These are phyloP conservation scores for Pseudogymnoascus destructans DNA, from an alignment of 2,329 filamentous ascomycete genomes.

Conservation along the genomic window DNA sequence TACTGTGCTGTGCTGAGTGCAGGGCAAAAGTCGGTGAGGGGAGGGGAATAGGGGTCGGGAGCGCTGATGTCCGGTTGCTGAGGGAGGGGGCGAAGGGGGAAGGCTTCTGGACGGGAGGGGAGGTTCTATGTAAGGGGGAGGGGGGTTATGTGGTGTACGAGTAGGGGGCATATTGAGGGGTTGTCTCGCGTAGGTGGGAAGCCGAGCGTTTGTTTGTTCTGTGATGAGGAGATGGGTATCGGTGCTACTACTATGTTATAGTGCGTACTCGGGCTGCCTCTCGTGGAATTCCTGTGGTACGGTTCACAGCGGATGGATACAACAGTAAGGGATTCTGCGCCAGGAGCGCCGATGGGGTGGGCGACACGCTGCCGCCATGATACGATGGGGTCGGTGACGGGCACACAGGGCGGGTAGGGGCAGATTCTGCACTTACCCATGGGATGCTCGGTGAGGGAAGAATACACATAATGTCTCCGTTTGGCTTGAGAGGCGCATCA, in stretches of 20 bases:
- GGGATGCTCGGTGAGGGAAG: neutral
- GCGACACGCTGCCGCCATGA: constrained; percentile 2
- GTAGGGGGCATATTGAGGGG: neutral
- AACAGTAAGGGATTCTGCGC: neutral
- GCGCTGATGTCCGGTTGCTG: neutral
- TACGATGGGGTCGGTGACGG: neutral
- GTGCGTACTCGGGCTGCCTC: constrained; percentile 1
- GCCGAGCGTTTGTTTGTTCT: neutral
- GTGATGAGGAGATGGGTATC: neutral
- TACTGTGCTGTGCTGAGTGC: neutral
- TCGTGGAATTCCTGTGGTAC: neutral
- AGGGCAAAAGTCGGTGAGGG: constrained; percentile 4
- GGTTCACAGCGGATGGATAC: neutral
- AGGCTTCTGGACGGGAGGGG: neutral
- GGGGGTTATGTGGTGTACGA: neutral
- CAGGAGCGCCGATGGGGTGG: neutral
- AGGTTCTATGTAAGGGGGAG: constrained; percentile 2
- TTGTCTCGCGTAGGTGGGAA: neutral
- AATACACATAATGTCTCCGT: neutral
- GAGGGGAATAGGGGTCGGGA: neutral
- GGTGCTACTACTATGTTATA: neutral
- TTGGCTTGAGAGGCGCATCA: neutral
- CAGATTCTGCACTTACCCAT: neutral
- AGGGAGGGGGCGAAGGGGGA: constrained; percentile 1
- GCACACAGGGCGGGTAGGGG: neutral